Conservation (phyloP, 2,329 filamentous ascomycete genomes). For the Calonectria hongkongensis region DNA sequence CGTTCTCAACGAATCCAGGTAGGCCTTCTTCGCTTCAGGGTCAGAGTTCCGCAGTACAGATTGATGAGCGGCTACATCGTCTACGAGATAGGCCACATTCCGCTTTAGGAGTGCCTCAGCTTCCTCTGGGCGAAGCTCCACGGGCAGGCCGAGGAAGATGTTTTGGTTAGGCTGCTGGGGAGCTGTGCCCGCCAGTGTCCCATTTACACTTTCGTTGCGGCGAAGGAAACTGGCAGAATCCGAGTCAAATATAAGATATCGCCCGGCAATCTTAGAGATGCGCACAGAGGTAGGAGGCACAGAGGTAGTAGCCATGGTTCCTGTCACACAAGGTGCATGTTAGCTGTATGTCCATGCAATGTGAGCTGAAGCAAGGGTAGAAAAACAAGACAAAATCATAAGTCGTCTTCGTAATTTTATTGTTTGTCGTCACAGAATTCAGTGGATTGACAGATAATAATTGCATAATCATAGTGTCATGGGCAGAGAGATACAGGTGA, state of each 20-base stretch:
- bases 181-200: conserved; percentile 89
- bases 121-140: conserved; percentile 95
- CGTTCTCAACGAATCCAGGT: conserved; percentile 74
- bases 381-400: conserved; percentile 58
- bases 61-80: conserved; percentile 84
- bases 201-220: conserved; percentile 87
- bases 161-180: conserved; percentile 97
- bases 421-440: conserved; percentile 68
- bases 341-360: conserved; percentile 44
- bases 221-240: conserved; percentile 86
- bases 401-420: conserved; percentile 67
- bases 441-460: conserved; percentile 78
- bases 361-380: conserved; percentile 34
- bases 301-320: conserved; percentile 47
- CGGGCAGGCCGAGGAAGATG: conserved; percentile 90
- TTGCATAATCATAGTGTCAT: conserved; percentile 68
- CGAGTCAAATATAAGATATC: conserved; percentile 93
- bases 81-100: conserved; percentile 85
- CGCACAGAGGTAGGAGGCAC: conserved; percentile 72
- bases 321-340: conserved; percentile 42
- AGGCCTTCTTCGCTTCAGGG: conserved; percentile 75
- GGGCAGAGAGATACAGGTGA: conserved; percentile 18
- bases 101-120: conserved; percentile 86
- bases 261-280: conserved; percentile 86
- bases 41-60: conserved; percentile 76